phyloP scores from a whole-genome alignment of 228 moss, liverwort and hornwort genomes.

The Sphagnum fallax region DNA sequence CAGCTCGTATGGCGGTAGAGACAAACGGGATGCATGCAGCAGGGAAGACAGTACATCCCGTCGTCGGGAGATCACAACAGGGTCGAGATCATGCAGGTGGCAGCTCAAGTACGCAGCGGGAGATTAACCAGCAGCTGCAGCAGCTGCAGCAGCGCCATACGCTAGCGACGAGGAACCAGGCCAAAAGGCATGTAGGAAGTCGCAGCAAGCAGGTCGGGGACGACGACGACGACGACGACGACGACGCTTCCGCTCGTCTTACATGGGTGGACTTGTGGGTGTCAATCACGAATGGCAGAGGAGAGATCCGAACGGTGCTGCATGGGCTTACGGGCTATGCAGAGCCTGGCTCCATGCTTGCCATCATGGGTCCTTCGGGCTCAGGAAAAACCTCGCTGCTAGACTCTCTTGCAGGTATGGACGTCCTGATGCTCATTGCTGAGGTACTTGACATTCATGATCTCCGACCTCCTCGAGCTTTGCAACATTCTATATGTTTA shows the following conservation, averaged over 20 bases:
- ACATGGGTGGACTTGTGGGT: slow-evolving; percentile 50
- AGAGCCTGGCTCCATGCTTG: slow-evolving; percentile 47
- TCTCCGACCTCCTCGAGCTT: background rate
- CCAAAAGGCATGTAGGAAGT: background rate
- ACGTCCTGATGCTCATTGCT: background rate
- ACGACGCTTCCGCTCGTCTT: slow-evolving; percentile 24
- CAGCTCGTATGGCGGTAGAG: too few relatives aligned
- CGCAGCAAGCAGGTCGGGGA: background rate
- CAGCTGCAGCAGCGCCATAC: too few relatives aligned
- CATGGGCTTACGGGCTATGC: slow-evolving; percentile 46
- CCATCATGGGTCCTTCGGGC: slow-evolving; percentile 59
- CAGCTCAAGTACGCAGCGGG: too few relatives aligned
- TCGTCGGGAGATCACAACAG: too few relatives aligned
- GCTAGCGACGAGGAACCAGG: too few relatives aligned
- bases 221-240: background rate
- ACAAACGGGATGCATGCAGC: too few relatives aligned
- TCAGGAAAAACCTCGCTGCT: slow-evolving; percentile 54
- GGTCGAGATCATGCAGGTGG: too few relatives aligned
- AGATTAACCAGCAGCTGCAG: too few relatives aligned
- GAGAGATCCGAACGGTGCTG: slow-evolving; percentile 28
- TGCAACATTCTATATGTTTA: background rate
- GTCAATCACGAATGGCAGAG: slow-evolving; percentile 22
- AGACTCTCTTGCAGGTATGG: slow-evolving; percentile 37
- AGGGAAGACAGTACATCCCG: too few relatives aligned
- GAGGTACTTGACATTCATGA: background rate